A percentile compares a stretch with the other conserved stretches of the same genome.
Conservation (phyloP, 345 rosid genomes). For the Clausena lansium region DNA sequence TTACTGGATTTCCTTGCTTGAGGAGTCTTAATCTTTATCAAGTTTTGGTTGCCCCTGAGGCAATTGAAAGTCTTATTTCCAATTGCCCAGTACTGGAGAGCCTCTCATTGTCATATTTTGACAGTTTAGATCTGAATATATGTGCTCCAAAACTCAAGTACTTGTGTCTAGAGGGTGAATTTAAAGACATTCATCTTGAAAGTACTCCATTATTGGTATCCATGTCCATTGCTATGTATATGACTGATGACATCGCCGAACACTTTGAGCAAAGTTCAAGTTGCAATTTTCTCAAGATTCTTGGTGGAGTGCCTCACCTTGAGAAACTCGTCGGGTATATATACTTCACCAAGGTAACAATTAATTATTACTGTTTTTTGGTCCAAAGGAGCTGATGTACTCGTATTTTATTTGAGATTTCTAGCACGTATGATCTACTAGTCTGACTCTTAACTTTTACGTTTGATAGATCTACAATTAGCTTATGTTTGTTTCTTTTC, state of each 20-base stretch:
- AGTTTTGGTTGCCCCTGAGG: conserved; percentile 71
- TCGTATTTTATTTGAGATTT: not conserved
- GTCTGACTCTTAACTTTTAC: not conserved
- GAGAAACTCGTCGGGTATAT: conserved; percentile 75
- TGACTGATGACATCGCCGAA: conserved; percentile 77
- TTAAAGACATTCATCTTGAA: conserved; percentile 71
- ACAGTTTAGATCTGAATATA: conserved; percentile 64
- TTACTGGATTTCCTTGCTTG: conserved; percentile 69
- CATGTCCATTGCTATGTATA: conserved; percentile 79
- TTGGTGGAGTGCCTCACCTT: conserved; percentile 76
- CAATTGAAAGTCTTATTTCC: conserved; percentile 68
- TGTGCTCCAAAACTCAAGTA: conserved; percentile 77
- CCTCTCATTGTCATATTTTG: conserved; percentile 72
- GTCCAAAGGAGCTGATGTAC: conserved; percentile 4
- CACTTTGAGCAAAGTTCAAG: conserved; percentile 74
- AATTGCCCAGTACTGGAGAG: conserved; percentile 81
- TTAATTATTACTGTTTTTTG: not conserved
- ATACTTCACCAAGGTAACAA: conserved; percentile 84
- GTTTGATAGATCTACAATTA: not conserved
- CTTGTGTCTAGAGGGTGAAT: conserved; percentile 86
- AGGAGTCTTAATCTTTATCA: conserved; percentile 74
- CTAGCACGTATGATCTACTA: not conserved
- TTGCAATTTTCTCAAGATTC: conserved; percentile 77
- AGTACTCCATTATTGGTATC: conserved; percentile 66
- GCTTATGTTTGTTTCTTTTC: conserved; percentile 5